phyloP scores from a whole-genome alignment of 2,329 filamentous ascomycete species.

The Phymatotrichopsis omnivora region DNA sequence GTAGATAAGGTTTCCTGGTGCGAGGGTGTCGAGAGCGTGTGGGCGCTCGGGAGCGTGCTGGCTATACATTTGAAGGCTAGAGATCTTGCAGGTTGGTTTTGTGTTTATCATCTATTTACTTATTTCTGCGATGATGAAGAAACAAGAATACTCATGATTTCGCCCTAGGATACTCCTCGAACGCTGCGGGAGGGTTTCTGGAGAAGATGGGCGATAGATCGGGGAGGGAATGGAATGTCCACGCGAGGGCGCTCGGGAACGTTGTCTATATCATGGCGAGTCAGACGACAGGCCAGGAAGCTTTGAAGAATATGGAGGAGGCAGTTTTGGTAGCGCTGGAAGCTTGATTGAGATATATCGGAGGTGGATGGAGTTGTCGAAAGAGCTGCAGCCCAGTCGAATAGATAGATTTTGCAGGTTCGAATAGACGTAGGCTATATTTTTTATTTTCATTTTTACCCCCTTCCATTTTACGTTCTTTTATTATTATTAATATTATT shows the following conservation, averaged over 20 bases:
- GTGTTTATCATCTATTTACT: not conserved
- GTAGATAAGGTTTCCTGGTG: conserved; percentile 50
- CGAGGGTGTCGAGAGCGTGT: conserved; percentile 51
- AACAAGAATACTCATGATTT: too few species aligned
- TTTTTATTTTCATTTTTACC: too few species aligned
- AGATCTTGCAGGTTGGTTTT: conserved; percentile 5
- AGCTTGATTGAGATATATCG: too few species aligned
- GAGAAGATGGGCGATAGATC: conserved; percentile 1
- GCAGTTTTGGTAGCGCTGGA: conserved; percentile 5
- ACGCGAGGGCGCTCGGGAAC: conserved; percentile 48
- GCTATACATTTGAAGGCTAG: conserved; percentile 44
- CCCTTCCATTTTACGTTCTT: too few species aligned
- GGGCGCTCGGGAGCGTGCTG: conserved; percentile 65
- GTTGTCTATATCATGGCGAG: conserved; percentile 51
- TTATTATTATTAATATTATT: too few species aligned
- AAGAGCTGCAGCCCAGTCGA: too few species aligned
- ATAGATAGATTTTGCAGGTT: too few species aligned
- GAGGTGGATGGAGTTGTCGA: too few species aligned
- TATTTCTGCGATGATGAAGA: not conserved
- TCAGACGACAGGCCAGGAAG: conserved; percentile 37
- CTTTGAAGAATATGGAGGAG: conserved; percentile 30
- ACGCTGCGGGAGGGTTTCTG: conserved; percentile 11
- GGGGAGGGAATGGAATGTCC: conserved; percentile 40
- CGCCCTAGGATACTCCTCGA: conserved; percentile 19
- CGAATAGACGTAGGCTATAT: too few species aligned